Evolutionary conservation across 768 basidiomycete species (phyloP).

Genomic region (Suillus sp.): DNA sequence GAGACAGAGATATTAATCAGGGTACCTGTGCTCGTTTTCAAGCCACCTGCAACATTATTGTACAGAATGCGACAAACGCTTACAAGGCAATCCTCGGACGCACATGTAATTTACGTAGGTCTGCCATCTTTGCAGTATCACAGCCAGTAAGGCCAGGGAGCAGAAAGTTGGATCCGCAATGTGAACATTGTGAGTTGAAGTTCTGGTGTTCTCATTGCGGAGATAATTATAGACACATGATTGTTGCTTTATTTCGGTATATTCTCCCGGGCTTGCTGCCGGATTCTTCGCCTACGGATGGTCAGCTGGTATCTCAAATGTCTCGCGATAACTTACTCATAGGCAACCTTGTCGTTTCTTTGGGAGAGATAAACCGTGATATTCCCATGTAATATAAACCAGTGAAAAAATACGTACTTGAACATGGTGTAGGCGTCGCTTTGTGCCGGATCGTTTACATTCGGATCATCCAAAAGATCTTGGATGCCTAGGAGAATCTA

Average conservation of each 20-base stretch:
- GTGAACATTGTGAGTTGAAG: slow-evolving; percentile 73
- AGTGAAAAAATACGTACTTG: slow-evolving; percentile 64
- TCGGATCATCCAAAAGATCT: slow-evolving; percentile 93
- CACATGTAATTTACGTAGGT: slow-evolving; percentile 92
- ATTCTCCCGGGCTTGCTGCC: slow-evolving; percentile 87
- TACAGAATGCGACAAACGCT: slow-evolving; percentile 91
- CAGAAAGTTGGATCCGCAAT: slow-evolving; percentile 82
- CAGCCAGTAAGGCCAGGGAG: slow-evolving; percentile 94
- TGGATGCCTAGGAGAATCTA: slow-evolving; percentile 96
- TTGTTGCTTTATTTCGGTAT: slow-evolving; percentile 64
- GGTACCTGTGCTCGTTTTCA: not conserved
- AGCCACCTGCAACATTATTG: slow-evolving; percentile 97
- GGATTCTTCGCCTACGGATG: slow-evolving; percentile 68
- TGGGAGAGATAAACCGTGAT: slow-evolving; percentile 14
- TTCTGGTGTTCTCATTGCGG: slow-evolving; percentile 30
- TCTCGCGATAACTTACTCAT: slow-evolving; percentile 65
- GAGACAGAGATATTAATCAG: slow-evolving; percentile 55
- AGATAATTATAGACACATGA: not conserved
- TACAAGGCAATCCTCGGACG: slow-evolving; percentile 95
- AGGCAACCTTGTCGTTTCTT: slow-evolving; percentile 92
- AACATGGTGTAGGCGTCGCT: slow-evolving; percentile 99
- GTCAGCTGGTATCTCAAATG: slow-evolving; percentile 4
- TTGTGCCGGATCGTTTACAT: slow-evolving; percentile 96
- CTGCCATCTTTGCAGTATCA: slow-evolving; percentile 96
- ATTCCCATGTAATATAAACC: slow-evolving; percentile 1